Base-by-base conservation (phyloP, 2,329 filamentous ascomycete genomes). In the Xenosphaeropsis pyriputrescens region DNA sequence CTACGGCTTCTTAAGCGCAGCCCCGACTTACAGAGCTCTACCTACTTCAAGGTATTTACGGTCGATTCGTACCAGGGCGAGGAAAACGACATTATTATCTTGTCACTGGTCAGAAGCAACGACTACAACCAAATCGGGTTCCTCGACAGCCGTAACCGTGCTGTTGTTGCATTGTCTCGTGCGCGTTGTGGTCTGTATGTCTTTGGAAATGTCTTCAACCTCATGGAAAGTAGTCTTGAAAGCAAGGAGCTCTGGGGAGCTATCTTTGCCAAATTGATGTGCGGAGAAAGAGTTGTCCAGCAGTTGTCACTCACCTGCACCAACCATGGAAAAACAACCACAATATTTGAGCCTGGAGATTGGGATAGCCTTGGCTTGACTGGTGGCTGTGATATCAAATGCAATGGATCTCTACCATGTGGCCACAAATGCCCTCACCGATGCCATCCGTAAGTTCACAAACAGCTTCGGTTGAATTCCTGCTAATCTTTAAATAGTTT, bases 1-100 rank as follows among this genome's bases (percentile, higher is more conserved):
- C 48, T 75, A 0, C 63, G 60, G 15, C 44, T 60, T 5, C 44
- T 70, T 34, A 60, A 52, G 43, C 50, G 49, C 6, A 57, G 65
- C 41, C 50, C 52, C 1, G 61, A 65, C 36, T 59, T 75, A 33
- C 7, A 32, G 26, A 16, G 9, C 2, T 35, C 39, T 2, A 35
- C 35, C 1, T 46, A 47, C 18, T 56, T 56, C 47, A 79, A 79
- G 2, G 78, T 93, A 1, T 72, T 74, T 26, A 94, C 86, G 0
- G 83, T 95, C 0, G 88, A 94, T 50, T 84, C 81, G 0, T 94
- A 89, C 50, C 86, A 94, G 54, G 86, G 86, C 11, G 85, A 94
- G 49, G 85, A 94, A 53, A 94, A 93, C 43, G 81, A 88, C 17
- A 65, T 94, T 7, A 67, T 95, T 8, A 54, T 94, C 2, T 61